Percentiles rank a stretch among this genome's conserved stretches.
Conservation (phyloP, 768 basidiomycete species). For the Boletus sp. region DNA sequence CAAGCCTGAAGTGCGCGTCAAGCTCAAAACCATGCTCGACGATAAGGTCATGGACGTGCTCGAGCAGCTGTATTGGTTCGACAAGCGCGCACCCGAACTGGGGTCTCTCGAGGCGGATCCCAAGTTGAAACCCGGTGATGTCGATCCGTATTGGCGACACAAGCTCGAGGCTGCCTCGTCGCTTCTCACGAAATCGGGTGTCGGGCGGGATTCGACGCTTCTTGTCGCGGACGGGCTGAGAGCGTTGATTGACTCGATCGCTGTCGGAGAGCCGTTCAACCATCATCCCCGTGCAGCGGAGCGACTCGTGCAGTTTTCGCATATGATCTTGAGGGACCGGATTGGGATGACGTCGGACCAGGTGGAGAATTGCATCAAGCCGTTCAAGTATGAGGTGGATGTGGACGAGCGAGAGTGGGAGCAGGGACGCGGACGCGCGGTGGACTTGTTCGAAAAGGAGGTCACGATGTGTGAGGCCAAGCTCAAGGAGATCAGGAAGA, state of each 20-base stretch:
- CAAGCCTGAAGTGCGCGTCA: conserved; percentile 82
- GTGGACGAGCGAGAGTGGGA: conserved; percentile 94
- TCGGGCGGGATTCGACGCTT: conserved; percentile 90
- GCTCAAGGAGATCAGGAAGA: conserved; percentile 79
- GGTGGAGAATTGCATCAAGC: conserved; percentile 99
- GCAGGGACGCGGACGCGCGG: conserved; percentile 66
- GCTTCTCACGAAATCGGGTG: conserved; percentile 90
- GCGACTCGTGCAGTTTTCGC: conserved; percentile 87
- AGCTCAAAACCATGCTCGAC: conserved; percentile 90
- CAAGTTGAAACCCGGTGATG: conserved; percentile 64
- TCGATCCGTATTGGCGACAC: conserved; percentile 93
- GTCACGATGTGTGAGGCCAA: conserved; percentile 79
- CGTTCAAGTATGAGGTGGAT: conserved; percentile 97
- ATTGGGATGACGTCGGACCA: conserved; percentile 96
- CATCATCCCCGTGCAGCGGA: conserved; percentile 88
- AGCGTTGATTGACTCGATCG: conserved; percentile 85
- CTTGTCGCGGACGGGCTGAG: conserved; percentile 94
- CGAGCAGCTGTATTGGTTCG: conserved; percentile 96
- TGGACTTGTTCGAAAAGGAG: conserved; percentile 84
- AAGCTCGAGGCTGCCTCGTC: conserved; percentile 94
- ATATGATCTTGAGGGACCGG: conserved; percentile 88
- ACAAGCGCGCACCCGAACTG: conserved; percentile 80
- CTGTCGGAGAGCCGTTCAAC: conserved; percentile 84
- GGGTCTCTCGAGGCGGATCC: conserved; percentile 64
- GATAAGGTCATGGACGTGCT: conserved; percentile 97